Conservation (phyloP, 495 filamentous ascomycete species). For the Lindgomyces ingoldianus region DNA sequence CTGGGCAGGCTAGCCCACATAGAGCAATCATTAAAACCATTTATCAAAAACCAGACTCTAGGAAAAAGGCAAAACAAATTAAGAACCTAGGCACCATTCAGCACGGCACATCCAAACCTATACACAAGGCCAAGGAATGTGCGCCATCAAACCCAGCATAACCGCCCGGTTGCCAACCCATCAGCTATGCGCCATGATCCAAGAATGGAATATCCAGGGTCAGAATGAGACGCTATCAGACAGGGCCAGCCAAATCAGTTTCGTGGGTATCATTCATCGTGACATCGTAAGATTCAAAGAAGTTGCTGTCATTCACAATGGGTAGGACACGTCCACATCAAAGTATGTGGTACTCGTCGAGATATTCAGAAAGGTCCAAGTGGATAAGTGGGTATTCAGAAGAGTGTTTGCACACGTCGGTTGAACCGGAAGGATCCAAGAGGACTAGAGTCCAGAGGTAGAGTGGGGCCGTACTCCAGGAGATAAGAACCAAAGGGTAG, state of each 20-base stretch:
- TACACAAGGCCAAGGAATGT: not conserved
- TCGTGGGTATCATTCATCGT: not conserved
- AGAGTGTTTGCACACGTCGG: not conserved
- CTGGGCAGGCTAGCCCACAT: not conserved
- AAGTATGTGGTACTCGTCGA: no score
- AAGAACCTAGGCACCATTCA: no score
- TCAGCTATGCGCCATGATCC: not conserved
- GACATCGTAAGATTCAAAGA: not conserved
- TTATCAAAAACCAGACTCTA: not conserved
- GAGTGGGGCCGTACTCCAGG: no score
- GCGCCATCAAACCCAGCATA: not conserved
- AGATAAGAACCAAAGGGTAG: no score
- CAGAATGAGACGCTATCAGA: not conserved
- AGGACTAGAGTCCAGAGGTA: not conserved
- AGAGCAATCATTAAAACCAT: not conserved
- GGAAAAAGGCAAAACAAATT: not conserved
- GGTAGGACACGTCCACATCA: no score
- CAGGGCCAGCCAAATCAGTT: not conserved
- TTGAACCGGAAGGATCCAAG: not conserved
- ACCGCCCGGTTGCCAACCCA: not conserved
- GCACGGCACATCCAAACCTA: no score
- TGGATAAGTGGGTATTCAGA: slow-evolving; percentile 2
- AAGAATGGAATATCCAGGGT: not conserved
- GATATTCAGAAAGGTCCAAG: not conserved
- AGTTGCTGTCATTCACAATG: no score